Evolutionary conservation across 2,329 filamentous ascomycete species (phyloP).

Genomic region (Alternaria atra): DNA sequence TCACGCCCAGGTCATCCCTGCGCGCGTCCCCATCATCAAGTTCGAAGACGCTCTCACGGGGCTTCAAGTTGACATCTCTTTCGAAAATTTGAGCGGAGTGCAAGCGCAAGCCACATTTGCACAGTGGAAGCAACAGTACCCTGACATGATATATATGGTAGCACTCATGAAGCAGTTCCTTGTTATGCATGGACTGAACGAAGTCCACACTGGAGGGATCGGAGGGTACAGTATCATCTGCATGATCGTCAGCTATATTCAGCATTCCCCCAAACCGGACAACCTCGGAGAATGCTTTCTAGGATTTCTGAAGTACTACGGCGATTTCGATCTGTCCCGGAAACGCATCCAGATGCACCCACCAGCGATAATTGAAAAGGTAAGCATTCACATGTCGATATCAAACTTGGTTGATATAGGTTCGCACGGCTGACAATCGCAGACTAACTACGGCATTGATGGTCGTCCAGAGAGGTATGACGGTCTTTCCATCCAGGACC

Average conservation of each 20-base stretch:
- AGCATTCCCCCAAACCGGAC: conserved; percentile 65
- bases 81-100: conserved; percentile 88
- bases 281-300: conserved; percentile 84
- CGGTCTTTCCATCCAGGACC: conserved; percentile 88
- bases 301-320: conserved; percentile 90
- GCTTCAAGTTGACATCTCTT: conserved; percentile 90
- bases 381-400: conserved; percentile 49
- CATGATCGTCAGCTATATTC: conserved; percentile 84
- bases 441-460: conserved; percentile 39
- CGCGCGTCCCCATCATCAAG: conserved; percentile 92
- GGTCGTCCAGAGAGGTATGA: conserved; percentile 52
- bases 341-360: conserved; percentile 77
- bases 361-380: conserved; percentile 80
- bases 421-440: conserved; percentile 16
- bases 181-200: conserved; percentile 87
- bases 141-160: conserved; percentile 85
- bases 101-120: conserved; percentile 82
- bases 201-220: conserved; percentile 88
- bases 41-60: conserved; percentile 81
- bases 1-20: conserved; percentile 72
- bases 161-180: conserved; percentile 92
- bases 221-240: conserved; percentile 96
- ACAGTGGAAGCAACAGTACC: conserved; percentile 79
- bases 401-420: neutral
- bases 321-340: conserved; percentile 75